These are phyloP conservation scores for Hemisphaericaspora lyxosophila DNA, from an alignment of 1,139 yeast species.

Conservation along the genomic window DNA sequence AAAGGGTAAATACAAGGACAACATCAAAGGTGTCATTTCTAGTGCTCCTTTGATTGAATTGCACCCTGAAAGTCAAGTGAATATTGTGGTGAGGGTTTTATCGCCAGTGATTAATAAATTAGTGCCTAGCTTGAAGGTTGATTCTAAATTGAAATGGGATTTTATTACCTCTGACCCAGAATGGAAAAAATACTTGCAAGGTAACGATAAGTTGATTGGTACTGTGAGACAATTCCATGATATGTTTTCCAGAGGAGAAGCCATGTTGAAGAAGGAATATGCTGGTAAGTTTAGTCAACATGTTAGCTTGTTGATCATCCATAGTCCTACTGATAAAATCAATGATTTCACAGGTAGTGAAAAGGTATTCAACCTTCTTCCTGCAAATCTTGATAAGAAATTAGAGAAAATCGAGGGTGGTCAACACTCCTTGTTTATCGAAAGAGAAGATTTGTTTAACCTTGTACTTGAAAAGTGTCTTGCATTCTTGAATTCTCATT, in stretches of 20 bases:
- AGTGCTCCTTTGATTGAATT: constrained; percentile 68
- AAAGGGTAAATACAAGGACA: constrained; percentile 56
- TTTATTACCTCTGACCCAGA: constrained; percentile 55
- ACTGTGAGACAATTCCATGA: constrained; percentile 51
- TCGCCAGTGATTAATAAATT: constrained; percentile 50
- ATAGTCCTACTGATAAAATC: constrained; percentile 43
- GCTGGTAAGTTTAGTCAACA: constrained; percentile 43
- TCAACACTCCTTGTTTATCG: constrained; percentile 48
- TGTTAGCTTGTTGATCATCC: constrained; percentile 49
- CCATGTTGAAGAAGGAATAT: constrained; percentile 42
- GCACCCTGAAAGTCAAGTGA: constrained; percentile 61
- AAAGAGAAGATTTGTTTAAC: constrained; percentile 37
- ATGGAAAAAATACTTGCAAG: constrained; percentile 45
- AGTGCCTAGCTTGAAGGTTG: constrained; percentile 56
- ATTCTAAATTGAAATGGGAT: constrained; percentile 55
- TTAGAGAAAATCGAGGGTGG: constrained; percentile 29
- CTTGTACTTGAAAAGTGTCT: constrained; percentile 34
- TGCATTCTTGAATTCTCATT: constrained; percentile 34
- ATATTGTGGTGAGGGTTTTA: constrained; percentile 40
- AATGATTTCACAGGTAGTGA: constrained; percentile 57
- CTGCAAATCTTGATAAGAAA: constrained; percentile 24
- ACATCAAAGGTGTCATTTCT: constrained; percentile 56
- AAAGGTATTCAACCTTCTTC: constrained; percentile 42
- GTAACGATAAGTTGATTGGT: constrained; percentile 45
- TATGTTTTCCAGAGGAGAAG: constrained; percentile 63